Percentiles rank a stretch among this genome's conserved stretches.
These are phyloP conservation scores for Pichia sporocuriosa DNA, from an alignment of 805 yeast species.

Conservation along the genomic window DNA sequence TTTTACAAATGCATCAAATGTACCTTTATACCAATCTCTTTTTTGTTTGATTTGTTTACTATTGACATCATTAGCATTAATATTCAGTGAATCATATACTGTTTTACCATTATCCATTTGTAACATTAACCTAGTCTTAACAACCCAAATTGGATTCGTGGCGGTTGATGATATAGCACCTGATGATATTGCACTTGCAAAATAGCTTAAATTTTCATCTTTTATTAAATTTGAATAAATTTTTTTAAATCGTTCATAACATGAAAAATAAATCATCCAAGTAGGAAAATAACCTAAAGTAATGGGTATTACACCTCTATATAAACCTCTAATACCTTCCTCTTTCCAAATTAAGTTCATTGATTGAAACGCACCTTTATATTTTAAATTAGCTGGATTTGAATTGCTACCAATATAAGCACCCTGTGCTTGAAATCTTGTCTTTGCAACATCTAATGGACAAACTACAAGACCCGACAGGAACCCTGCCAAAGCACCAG, in stretches of 20 bases:
- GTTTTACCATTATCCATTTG: slow-evolving; percentile 50
- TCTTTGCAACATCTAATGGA: slow-evolving; percentile 93
- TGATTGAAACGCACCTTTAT: slow-evolving; percentile 58
- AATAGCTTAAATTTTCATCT: slow-evolving; percentile 34
- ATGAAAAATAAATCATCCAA: slow-evolving; percentile 93
- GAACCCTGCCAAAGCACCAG: slow-evolving; percentile 95
- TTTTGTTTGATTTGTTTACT: background rate
- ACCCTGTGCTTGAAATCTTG: slow-evolving; percentile 91
- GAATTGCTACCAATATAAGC: slow-evolving; percentile 25
- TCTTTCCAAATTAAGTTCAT: slow-evolving; percentile 58
- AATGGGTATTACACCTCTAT: slow-evolving; percentile 89
- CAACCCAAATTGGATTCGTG: slow-evolving; percentile 97
- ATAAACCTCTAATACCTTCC: slow-evolving; percentile 79
- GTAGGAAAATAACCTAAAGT: slow-evolving; percentile 92
- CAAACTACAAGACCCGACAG: slow-evolving; percentile 85
- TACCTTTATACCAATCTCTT: slow-evolving; percentile 54
- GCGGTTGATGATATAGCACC: slow-evolving; percentile 79
- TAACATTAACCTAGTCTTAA: slow-evolving; percentile 89
- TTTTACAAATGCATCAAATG: slow-evolving; percentile 73
- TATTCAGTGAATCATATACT: slow-evolving; percentile 29
- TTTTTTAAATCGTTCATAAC: slow-evolving; percentile 73
- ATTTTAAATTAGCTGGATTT: slow-evolving; percentile 27
- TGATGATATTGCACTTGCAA: slow-evolving; percentile 70
- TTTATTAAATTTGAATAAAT: slow-evolving; percentile 21
- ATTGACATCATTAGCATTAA: slow-evolving; percentile 4